Conservation (phyloP, 2,329 filamentous ascomycete genomes). For the Fusarium haematococcum region DNA sequence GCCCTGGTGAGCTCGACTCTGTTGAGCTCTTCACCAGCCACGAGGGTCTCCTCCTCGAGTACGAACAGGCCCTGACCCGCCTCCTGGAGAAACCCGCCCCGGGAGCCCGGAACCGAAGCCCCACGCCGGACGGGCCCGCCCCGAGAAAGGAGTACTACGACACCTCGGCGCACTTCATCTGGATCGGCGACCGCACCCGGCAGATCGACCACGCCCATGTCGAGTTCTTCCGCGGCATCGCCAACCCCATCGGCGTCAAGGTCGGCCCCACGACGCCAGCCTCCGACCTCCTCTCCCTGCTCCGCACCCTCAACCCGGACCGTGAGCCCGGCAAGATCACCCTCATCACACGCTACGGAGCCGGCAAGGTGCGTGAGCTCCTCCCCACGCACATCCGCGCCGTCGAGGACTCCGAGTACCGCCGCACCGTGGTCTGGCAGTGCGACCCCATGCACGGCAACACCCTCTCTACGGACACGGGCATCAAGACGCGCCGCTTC, state of each 20-base stretch:
- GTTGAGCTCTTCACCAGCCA: slow-evolving; percentile 97
- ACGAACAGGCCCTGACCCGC: slow-evolving; percentile 89
- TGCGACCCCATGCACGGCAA: slow-evolving; percentile 99
- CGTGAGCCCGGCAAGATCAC: slow-evolving; percentile 93
- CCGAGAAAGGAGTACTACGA: slow-evolving; percentile 81
- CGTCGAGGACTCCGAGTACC: slow-evolving; percentile 82
- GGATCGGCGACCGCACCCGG: slow-evolving; percentile 96
- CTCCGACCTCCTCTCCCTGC: slow-evolving; percentile 79
- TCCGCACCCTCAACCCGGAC: slow-evolving; percentile 86
- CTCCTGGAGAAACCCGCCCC: slow-evolving; percentile 73
- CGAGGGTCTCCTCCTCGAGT: slow-evolving; percentile 93
- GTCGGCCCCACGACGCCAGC: slow-evolving; percentile 87
- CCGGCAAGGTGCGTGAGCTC: slow-evolving; percentile 77
- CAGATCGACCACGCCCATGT: slow-evolving; percentile 95
- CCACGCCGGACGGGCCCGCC: slow-evolving; percentile 57
- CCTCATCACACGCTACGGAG: slow-evolving; percentile 94
- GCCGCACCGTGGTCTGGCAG: slow-evolving; percentile 85
- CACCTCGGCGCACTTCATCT: slow-evolving; percentile 96
- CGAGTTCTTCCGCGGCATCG: slow-evolving; percentile 96
- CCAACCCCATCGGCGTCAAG: slow-evolving; percentile 97
- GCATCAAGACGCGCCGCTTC: slow-evolving; percentile 94
- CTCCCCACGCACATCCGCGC: slow-evolving; percentile 89
- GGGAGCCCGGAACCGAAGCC: slow-evolving; percentile 44
- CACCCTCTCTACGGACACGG: slow-evolving; percentile 74
- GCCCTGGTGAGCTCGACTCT: slow-evolving; percentile 84